Evolutionary conservation across 1,284 basidiomycete species (phyloP).

Genomic region (Trichosporon sp.): DNA sequence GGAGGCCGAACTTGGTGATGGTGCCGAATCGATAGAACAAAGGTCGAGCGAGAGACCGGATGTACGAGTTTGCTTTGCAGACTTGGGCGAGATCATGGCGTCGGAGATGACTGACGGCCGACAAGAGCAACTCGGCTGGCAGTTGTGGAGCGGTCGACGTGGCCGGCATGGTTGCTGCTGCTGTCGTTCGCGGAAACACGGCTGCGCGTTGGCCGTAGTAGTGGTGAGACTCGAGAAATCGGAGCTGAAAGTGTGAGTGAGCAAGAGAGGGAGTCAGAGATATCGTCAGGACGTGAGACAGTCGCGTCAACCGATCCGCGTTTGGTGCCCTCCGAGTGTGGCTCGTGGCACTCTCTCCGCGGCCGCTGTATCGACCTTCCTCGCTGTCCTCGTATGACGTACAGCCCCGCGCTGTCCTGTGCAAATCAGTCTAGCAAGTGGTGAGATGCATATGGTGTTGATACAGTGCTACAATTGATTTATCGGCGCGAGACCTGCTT

Average conservation of each 20-base stretch:
- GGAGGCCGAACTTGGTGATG: not conserved
- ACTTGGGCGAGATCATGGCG: not conserved
- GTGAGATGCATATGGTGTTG: constrained; percentile 32
- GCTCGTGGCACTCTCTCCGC: not conserved
- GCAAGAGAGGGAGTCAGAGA: not conserved
- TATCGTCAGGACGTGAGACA: not conserved
- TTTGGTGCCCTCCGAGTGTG: not conserved
- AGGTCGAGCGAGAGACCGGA: not conserved
- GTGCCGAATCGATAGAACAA: not conserved
- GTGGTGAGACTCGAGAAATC: not conserved
- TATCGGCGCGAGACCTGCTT: constrained; percentile 34
- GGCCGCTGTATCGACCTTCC: not conserved
- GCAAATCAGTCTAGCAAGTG: constrained; percentile 20
- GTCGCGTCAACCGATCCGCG: not conserved
- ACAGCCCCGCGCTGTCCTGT: not conserved
- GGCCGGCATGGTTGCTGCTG: not conserved
- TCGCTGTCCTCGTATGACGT: no score
- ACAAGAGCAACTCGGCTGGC: not conserved
- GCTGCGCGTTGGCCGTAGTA: no score
- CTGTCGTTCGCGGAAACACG: not conserved
- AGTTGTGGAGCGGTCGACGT: not conserved
- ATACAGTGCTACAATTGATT: constrained; percentile 32
- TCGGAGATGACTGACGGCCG: not conserved
- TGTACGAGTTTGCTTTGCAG: not conserved
- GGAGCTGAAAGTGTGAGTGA: not conserved